Base-by-base conservation (phyloP, 345 rosid species). In the Lepidium didymum region DNA sequence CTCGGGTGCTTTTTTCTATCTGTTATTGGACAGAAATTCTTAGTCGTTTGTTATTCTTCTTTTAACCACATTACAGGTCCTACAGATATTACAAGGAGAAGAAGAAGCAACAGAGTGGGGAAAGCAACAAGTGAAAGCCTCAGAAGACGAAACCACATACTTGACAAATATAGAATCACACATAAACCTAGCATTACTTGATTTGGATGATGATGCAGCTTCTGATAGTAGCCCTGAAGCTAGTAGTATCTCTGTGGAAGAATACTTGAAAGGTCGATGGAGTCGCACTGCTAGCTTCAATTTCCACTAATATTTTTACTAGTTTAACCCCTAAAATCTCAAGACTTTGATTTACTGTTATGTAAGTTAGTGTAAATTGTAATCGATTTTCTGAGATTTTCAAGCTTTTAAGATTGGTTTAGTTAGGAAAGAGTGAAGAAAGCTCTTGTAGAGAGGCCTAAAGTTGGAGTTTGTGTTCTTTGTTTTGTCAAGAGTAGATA, bases 61-160 rank as follows among this genome's bases (percentile, higher is more conserved):
- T 25, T 21, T 0, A 25, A n/a, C 33, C 64, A 21, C 8, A 47
- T 14, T 29, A 18, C 78, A 94, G 99, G 82, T 91, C 19, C 35
- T 89, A 67, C 89, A 87, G 88, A 88, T 94, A 46, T 83, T 94
- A 18, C 86, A 78, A 78, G 97, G 99, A 3, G 96, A 91, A 0
- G 72, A 75, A 56, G 99, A 87, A 77, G 91, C 81, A 31, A 68
- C 62, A 40, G 77, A 79, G 11, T 89, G 91, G 93, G 96, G 90
- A 18, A 83, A 74, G 68, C 70, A 80, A 67, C 82, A 87, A 80
- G 81, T 85, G 14, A 78, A 29, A 54, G 69, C 74, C 41, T 74
- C 90, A 10, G 82, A 86, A 72, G 91, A 86, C 1, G 91, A 68
- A 34, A 83, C 81, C 56, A 57, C 80, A 11, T 75, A 75, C 63